These are phyloP conservation scores for Waltergamsia citrina DNA, from an alignment of 2,329 filamentous ascomycete genomes.

Conservation along the genomic window DNA sequence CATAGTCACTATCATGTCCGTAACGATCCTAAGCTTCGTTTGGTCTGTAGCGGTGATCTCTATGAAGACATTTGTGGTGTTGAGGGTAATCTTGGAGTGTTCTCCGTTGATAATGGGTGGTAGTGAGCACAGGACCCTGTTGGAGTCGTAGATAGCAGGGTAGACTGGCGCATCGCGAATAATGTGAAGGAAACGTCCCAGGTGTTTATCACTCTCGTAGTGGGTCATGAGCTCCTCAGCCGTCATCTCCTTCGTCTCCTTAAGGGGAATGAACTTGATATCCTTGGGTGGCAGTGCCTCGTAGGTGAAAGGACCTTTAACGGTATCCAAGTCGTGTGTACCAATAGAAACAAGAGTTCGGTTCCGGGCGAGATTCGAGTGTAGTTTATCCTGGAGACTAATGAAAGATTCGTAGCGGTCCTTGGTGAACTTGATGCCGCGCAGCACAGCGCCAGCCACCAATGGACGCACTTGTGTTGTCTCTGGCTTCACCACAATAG, in stretches of 20 bases:
- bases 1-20: constrained; percentile 94
- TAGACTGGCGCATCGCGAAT: constrained; percentile 91
- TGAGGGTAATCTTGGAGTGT: constrained; percentile 87
- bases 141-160: constrained; percentile 88
- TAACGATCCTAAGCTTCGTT: constrained; percentile 93
- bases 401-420: constrained; percentile 97
- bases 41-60: constrained; percentile 94
- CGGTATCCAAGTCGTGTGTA: constrained; percentile 89
- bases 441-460: constrained; percentile 80
- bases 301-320: constrained; percentile 93
- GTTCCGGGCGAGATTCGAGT: constrained; percentile 90
- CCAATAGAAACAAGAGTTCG: constrained; percentile 93
- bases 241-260: constrained; percentile 83
- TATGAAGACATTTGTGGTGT: constrained; percentile 92
- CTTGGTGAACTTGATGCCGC: constrained; percentile 85
- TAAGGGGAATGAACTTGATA: constrained; percentile 83
- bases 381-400: constrained; percentile 91
- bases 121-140: constrained; percentile 79
- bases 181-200: constrained; percentile 86
- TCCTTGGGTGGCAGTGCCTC: constrained; percentile 86
- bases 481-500: constrained; percentile 67
- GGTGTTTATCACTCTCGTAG: constrained; percentile 89
- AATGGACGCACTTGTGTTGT: constrained; percentile 77
- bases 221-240: constrained; percentile 85
- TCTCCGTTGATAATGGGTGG: constrained; percentile 97